Conservation (phyloP, 148 eudicot genomes). For the Amaranthus palmeri region DNA sequence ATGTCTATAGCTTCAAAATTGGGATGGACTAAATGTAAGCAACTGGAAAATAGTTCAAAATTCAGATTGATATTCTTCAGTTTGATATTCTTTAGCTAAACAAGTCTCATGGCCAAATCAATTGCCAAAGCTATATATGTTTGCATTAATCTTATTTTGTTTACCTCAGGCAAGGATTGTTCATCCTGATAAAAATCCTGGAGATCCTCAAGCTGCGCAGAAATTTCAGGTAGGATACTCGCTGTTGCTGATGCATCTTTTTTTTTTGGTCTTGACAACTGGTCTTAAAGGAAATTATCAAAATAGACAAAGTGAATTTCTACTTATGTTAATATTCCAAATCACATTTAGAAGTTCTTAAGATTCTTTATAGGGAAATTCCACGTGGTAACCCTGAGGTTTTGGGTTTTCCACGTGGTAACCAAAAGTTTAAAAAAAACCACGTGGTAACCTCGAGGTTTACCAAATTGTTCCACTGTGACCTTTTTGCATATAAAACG, state of each 20-base stretch:
- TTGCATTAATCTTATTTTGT: not conserved
- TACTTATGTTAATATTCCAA: too few relatives aligned
- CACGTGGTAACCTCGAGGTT: too few relatives aligned
- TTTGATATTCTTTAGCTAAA: not conserved
- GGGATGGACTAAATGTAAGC: not conserved
- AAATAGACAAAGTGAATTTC: too few relatives aligned
- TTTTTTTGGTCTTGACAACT: not conserved
- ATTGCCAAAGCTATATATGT: not conserved
- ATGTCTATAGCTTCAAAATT: not conserved
- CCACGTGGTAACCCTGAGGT: too few relatives aligned
- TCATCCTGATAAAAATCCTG: conserved; percentile 95
- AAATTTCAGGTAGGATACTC: conserved; percentile 61
- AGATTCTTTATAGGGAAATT: too few relatives aligned
- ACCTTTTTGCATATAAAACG: too few relatives aligned
- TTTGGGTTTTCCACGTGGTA: too few relatives aligned
- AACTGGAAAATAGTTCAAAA: not conserved
- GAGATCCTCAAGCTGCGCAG: conserved; percentile 80
- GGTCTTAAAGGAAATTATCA: not conserved
- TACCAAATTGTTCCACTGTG: too few relatives aligned
- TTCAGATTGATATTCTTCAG: not conserved
- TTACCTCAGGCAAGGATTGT: conserved; percentile 68
- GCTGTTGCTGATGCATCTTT: conserved; percentile 12
- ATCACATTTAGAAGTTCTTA: too few relatives aligned
- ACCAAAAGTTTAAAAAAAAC: too few relatives aligned
- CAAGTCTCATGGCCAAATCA: not conserved